These are phyloP conservation scores for Pistacia atlantica DNA, from an alignment of 345 rosid genomes.

Conservation along the genomic window DNA sequence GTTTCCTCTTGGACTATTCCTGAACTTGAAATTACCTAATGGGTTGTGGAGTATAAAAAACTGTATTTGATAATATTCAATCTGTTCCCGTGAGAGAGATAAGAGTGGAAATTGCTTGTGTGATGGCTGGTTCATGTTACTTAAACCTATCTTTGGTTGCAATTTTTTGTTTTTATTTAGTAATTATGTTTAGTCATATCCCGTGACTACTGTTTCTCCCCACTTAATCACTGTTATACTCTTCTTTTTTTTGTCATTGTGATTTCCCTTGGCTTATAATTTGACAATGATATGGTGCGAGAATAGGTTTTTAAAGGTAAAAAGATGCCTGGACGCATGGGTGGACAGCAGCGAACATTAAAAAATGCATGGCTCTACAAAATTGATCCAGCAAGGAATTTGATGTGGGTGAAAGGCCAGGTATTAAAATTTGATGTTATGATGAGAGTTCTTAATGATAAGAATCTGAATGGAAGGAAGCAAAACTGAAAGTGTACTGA, in stretches of 20 bases:
- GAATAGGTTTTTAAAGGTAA: slow-evolving; percentile 84
- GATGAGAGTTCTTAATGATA: not conserved
- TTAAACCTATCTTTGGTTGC: not conserved
- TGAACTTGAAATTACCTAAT: not conserved
- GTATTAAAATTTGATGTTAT: slow-evolving; percentile 41
- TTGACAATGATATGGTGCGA: slow-evolving; percentile 13
- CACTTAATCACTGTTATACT: not conserved
- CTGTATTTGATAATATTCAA: not conserved
- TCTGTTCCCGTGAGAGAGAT: not conserved
- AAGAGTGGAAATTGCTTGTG: not conserved
- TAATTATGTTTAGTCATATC: not conserved
- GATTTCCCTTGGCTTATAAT: slow-evolving; percentile 12
- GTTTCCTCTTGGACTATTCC: not conserved
- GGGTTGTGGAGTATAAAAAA: not conserved
- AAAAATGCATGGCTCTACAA: slow-evolving; percentile 95
- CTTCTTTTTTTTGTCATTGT: not conserved
- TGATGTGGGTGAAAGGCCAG: slow-evolving; percentile 97
- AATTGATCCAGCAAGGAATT: slow-evolving; percentile 84
- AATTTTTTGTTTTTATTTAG: not conserved
- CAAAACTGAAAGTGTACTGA: not conserved
- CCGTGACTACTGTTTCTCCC: not conserved
- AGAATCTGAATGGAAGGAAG: slow-evolving; percentile 5
- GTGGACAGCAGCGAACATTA: slow-evolving; percentile 78
- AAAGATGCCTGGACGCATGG: slow-evolving; percentile 99
- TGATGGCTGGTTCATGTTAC: not conserved